Base-by-base conservation (phyloP, 306 rosid species). In the Myrica gale region DNA sequence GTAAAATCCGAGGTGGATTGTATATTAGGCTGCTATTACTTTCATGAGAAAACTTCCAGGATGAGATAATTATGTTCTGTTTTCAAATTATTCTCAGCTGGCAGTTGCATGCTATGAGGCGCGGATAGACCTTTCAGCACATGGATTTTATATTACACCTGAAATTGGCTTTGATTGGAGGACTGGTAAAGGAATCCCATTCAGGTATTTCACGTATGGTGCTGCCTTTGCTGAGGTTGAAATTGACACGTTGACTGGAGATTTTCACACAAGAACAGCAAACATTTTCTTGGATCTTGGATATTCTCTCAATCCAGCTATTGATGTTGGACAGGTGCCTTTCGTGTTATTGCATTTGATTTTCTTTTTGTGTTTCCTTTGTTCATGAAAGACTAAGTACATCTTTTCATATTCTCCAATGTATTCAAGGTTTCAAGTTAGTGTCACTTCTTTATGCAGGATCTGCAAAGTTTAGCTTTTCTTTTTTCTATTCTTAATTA, bases 221-320 rank as follows among this genome's bases (percentile, higher is more conserved):
- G 97, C 98, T 81, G 97, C 98, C 45, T 95, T 90, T 85, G 84
- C 93, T 10, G 98, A 92, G 94, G 97, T 95, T 76, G 98, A 95
- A 85, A 87, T 95, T 72, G 98, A 95, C 78, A 88, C 97, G 41
- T 83, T 95, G 85, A 92, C 97, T 5, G 98, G 97, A 84, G 97
- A 95, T 87, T 95, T 90, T 72, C 93, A 95, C 87, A 95, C 98
- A 12, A 84, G 96, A 57, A 84, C 42, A 52, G 96, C 93, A 78
- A 83, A 92, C 61, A n/a, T 95, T 56, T 32, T 88, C 74, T 75
- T 95, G 83, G 97, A 95, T 89, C 97, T 92, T 20, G 97, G 97
- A 71, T 84, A 87, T 79, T 89, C 98, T 74, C 86, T 95, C 83
- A 92, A 92, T 75, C 97, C 98, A n/a, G 97, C 97, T 7, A 84